Evolutionary conservation across 129 eudicot genomes (phyloP), one percentile per base, ranked within the genome.

Genomic region (Centaurea solstitialis): DNA sequence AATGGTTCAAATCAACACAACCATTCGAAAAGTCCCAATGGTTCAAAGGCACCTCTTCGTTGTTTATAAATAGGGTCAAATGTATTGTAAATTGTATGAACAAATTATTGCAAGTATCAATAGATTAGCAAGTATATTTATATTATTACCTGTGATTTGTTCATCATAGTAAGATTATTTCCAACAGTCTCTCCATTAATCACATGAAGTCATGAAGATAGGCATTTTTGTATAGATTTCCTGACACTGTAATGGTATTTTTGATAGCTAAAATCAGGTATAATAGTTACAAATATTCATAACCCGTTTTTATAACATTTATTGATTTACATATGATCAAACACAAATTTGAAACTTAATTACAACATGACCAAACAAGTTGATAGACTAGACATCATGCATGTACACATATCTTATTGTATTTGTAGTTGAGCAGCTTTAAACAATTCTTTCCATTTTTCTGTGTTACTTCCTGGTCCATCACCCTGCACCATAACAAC

Each of bases 391-490:
- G 47, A 30, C 17, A 40, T 6, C 38, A 30, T 18, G 40, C 75
- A 28, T 43, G 9, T 23, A 23, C 47, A 35, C 28, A 68, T 12
- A 17, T 28, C 9, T 77, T 78, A 84, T 75, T 81, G 82, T n/a
- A n/a, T n/a, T n/a, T n/a, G n/a, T 6, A 71, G 33, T 53, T 85
- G 85, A 57, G 98, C 98, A 68, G 86, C 82, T 79, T 85, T 81
- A 68, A 93, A 90, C 79, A 93, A 81, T 59, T 87, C 89, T 81
- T 62, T 37, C 98, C 98, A 93, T 82, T 89, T 87, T 12, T 84
- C 79, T 10, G 81, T 81, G 78, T 90, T 85, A 45, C 88, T 83
- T 80, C 90, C 92, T 2, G 98, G 98, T 61, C 98, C 98, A 47
- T 93, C 98, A 64, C 98, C 96, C 98, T 93, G 89, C 87, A 81